Evolutionary conservation across 1,284 basidiomycete species (phyloP), one percentile per base, ranked within the genome.

Genomic region (Fomitopsis betulina): DNA sequence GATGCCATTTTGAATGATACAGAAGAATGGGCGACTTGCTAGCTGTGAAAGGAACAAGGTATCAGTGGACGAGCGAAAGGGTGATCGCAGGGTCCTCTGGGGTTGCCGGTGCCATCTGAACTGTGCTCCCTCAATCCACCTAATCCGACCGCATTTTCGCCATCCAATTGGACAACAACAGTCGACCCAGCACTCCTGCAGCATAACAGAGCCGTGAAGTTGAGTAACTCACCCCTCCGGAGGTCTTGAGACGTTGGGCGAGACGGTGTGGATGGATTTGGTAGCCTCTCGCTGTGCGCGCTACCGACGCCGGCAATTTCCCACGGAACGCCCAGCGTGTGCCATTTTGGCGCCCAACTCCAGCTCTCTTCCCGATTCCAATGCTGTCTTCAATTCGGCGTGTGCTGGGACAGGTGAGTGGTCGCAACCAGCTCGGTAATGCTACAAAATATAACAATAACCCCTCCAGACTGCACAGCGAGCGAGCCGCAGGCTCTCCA

Each of bases 1-100:
- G 88, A 84, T 72, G 86, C 82, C 89, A 92, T 91, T 76, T 76
- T 84, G 63, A 56, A 62, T 37, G 56, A 64, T 59, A 49, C 57
- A 63, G 63, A 56, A 60, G 61, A 33, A 62, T 63, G 64, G 67
- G 68, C 68, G 58, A 52, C 62, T 64, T 59, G 63, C 63, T 65
- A 58, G 27, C 38, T 40, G 33, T 10, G 51, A 58, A 27, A 40
- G 40, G 40, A 27, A 40, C 38, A 42, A 30, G 55, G 19, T 17
- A 25, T 37, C 19, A 35, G 21, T 47, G 25, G 21, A 17, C 13
- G 9, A 47, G 25, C 27, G 13, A 27, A 15, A 30, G 15, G 5
- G 13, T 30, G 17, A 30, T 21, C 23, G 17, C 45, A 47, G 8
- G 45, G 21, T 25, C 15, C 15, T 55, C 54, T 51, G 56, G n/a